Evolutionary conservation across 208 protist species (phyloP).

Genomic region (Leishmania gerbilli): DNA sequence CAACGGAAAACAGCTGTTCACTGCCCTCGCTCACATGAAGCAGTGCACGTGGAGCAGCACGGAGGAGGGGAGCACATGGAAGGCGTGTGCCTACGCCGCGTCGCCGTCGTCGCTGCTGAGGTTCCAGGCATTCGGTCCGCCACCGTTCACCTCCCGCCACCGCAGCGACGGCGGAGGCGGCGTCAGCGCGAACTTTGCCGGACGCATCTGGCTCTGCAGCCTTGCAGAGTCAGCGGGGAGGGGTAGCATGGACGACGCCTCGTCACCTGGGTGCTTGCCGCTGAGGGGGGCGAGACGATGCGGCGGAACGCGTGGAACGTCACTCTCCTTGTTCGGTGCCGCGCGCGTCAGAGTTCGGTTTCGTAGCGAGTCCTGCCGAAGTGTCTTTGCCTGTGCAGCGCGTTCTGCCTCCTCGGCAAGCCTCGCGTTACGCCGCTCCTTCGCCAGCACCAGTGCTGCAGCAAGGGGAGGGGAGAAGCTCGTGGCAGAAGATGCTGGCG

Average conservation of each 20-base stretch:
- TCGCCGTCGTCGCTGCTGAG: conserved; percentile 8
- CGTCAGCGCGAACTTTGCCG: conserved; percentile 15
- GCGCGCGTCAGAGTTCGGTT: conserved; percentile 9
- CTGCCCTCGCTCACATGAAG: not conserved
- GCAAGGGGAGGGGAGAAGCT: not conserved
- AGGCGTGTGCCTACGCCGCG: not conserved
- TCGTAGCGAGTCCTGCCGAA: conserved; percentile 29
- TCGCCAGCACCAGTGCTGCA: conserved; percentile 23
- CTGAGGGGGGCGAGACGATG: conserved; percentile 11
- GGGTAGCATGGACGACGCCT: conserved; percentile 15
- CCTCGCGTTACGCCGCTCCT: conserved; percentile 24
- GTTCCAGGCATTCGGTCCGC: conserved; percentile 10
- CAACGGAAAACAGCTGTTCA: not conserved
- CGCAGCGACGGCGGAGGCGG: conserved; percentile 17
- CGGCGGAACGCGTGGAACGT: conserved; percentile 15
- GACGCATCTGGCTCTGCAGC: conserved; percentile 25
- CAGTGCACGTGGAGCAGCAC: not conserved
- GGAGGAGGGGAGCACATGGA: not conserved
- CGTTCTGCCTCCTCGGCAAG: conserved; percentile 10
- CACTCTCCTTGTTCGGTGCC: conserved; percentile 28
- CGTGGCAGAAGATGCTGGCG: not conserved
- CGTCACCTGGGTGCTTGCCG: conserved; percentile 3
- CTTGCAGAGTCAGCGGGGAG: conserved; percentile 12
- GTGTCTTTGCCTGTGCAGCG: not conserved
- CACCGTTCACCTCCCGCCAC: conserved; percentile 13